Evolutionary conservation across 202 grass and related monocot genomes (phyloP).

Genomic region (Tripidium arundinaceum): DNA sequence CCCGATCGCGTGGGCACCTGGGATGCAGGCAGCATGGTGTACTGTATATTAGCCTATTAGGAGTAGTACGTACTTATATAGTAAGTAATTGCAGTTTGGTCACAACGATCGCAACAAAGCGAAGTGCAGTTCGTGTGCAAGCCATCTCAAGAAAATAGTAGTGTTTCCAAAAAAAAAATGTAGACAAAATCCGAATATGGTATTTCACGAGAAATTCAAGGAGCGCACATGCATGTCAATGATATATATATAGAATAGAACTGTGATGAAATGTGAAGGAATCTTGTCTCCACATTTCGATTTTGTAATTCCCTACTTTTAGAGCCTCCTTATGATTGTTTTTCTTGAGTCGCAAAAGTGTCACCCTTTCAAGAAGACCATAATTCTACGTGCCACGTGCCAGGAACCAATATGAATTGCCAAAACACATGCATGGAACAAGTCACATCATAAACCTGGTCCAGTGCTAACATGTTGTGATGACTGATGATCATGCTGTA

Average conservation of each 20-base stretch:
- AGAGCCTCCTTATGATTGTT: neutral
- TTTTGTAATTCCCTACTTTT: neutral
- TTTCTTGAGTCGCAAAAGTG: neutral
- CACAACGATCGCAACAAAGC: too few species aligned
- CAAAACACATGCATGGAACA: neutral
- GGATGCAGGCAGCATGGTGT: too few species aligned
- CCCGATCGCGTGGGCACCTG: constrained; percentile 43
- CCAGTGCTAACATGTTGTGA: neutral
- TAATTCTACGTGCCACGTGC: neutral
- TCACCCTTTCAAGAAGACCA: neutral
- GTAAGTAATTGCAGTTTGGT: too few species aligned
- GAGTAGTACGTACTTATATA: too few species aligned
- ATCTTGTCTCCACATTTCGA: neutral
- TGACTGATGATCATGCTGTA: neutral
- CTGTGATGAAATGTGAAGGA: neutral
- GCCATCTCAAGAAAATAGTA: too few species aligned
- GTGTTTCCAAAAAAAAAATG: too few species aligned
- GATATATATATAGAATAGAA: too few species aligned
- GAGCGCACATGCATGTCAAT: too few species aligned
- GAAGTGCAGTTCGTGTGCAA: too few species aligned
- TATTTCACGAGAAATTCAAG: too few species aligned
- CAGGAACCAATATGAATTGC: neutral
- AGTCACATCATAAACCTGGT: neutral
- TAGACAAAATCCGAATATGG: too few species aligned
- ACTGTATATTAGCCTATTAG: too few species aligned